These are phyloP conservation scores for Besnoitia besnoiti DNA, from an alignment of 169 alveolate genomes.

Conservation along the genomic window DNA sequence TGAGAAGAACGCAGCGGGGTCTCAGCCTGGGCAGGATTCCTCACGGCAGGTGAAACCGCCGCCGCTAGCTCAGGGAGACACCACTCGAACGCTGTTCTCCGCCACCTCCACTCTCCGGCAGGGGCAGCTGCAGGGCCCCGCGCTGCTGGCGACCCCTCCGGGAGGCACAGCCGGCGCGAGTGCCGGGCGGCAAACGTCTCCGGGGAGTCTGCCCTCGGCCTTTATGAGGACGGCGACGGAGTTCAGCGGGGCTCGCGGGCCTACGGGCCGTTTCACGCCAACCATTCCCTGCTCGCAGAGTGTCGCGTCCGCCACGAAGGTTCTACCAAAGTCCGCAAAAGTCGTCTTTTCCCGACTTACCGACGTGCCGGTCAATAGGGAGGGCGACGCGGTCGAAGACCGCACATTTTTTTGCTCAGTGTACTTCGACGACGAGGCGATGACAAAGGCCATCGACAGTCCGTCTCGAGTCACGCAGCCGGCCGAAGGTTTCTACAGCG, in stretches of 20 bases:
- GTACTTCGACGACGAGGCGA: background rate
- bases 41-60: background rate
- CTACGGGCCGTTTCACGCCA: background rate
- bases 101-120: background rate
- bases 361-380: background rate
- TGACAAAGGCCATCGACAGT: slow-evolving; percentile 10
- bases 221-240: background rate
- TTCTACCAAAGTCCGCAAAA: background rate
- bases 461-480: background rate
- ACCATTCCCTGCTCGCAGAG: background rate
- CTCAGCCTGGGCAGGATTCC: background rate
- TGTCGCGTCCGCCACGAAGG: background rate
- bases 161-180: background rate
- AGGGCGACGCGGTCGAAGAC: slow-evolving; percentile 25
- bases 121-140: background rate
- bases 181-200: background rate
- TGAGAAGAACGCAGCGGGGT: background rate
- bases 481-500: slow-evolving; percentile 16
- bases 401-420: slow-evolving; percentile 26
- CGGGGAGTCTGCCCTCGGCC: background rate
- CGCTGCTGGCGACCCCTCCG: background rate
- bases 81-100: slow-evolving; percentile 3
- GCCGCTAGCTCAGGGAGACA: background rate
- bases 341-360: background rate
- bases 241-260: background rate